These are phyloP conservation scores for Plantago lanceolata DNA, from an alignment of 305 asterid genomes.

Conservation along the genomic window DNA sequence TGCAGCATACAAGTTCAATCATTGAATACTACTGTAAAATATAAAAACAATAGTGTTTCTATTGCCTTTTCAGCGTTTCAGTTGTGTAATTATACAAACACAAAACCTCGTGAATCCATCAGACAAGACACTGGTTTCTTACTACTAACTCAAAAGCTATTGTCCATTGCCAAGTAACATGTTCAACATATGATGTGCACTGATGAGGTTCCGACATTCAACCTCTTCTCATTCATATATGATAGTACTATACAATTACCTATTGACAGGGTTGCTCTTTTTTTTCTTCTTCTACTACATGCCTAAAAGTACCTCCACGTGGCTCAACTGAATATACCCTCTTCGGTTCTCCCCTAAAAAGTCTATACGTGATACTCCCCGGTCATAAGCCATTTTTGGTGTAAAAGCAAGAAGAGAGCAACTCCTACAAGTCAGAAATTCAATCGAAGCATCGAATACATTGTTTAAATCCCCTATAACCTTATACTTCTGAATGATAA, in stretches of 20 bases:
- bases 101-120: background rate
- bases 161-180: background rate
- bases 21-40: background rate
- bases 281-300: too few species aligned
- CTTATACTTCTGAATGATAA: too few species aligned
- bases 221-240: constrained; percentile 20
- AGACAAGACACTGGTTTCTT: constrained; percentile 2
- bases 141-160: background rate
- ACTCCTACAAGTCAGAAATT: constrained; percentile 42
- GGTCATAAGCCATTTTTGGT: constrained; percentile 66
- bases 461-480: background rate
- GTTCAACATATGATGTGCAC: constrained; percentile 14
- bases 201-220: constrained; percentile 27
- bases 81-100: background rate
- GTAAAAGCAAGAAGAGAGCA: constrained; percentile 69
- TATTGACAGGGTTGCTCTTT: too few species aligned
- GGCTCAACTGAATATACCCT: constrained; percentile 23
- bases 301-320: too few species aligned
- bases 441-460: constrained; percentile 9
- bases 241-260: too few species aligned
- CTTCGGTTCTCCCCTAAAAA: constrained; percentile 23
- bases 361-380: constrained; percentile 77
- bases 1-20: constrained; percentile 9
- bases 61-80: background rate
- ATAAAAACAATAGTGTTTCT: background rate